Base-by-base conservation (phyloP, 805 yeast species). In the Lipomyces kockii region DNA sequence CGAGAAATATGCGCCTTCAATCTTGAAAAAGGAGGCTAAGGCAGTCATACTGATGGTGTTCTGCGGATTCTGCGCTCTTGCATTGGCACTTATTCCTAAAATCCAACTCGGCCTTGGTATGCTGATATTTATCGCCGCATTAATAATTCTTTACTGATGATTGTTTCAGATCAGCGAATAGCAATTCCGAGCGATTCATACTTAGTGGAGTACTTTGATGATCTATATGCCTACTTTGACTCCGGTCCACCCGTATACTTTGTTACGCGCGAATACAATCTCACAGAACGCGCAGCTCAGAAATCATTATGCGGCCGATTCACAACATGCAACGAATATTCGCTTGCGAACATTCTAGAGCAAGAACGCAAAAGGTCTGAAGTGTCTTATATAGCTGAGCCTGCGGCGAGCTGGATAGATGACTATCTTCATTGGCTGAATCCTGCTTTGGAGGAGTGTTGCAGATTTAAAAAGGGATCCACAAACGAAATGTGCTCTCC, bases 211-310 rank as follows among this genome's bases (percentile, higher is more conserved):
- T 95, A 94, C 77, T 94, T 91, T 79, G 81, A 88, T 71, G 91
- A 93, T 63, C 81, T 92, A 2, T 90, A 89, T 75, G 78, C 83
- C 1, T 90, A 87, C 75, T 81, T 94, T 68, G 88, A 89, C 67
- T 90, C 90, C 7, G 99, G 98, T 0, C 97, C 99, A 0, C 99
- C 99, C 0, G 83, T 91, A 0, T 95, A 90, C 75, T 89, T 92
- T 77, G 92, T 95, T 29, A 86, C 91, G n/a, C 84, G 86, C 57
- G 87, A 85, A 62, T 75, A 86, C 59, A 89, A 91, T 73, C 82
- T 90, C 5, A 90, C 94, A 0, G 65, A 77, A 14, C 80, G 90
- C 58, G 78, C 72, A 1, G 83, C 83, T 58, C 99, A 94, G 76
- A 89, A 88, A 72, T 81, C 85, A 65, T 73, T 95, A 0, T 94